Evolutionary conservation across 192 early-diverging fungal genomes (phyloP).

Genomic region (Podila horticola): DNA sequence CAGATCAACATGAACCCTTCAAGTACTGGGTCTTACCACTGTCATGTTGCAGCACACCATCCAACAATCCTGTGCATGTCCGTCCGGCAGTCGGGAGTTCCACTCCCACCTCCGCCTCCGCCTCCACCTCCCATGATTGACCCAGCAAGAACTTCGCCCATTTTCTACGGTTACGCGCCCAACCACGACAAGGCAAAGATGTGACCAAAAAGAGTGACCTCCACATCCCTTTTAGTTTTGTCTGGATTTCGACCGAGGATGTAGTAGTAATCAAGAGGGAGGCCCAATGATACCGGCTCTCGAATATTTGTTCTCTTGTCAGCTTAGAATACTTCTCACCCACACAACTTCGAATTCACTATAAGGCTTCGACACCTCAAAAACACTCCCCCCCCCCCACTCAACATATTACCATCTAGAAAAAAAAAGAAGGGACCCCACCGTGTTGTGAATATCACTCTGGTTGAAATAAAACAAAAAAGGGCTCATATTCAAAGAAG

Average conservation of each 20-base stretch:
- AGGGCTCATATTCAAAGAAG: too few relatives aligned
- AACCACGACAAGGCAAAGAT: constrained; percentile 32
- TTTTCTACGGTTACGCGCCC: constrained; percentile 29
- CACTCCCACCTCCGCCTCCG: too few relatives aligned
- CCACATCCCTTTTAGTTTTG: too few relatives aligned
- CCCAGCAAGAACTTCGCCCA: constrained; percentile 33
- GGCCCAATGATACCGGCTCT: too few relatives aligned
- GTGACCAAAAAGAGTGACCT: constrained; percentile 4
- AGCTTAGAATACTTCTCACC: too few relatives aligned
- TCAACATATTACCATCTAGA: not conserved
- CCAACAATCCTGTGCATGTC: too few relatives aligned
- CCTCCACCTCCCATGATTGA: constrained; percentile 10
- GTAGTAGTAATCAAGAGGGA: too few relatives aligned
- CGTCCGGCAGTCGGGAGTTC: not conserved
- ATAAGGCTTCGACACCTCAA: too few relatives aligned
- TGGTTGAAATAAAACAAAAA: not conserved
- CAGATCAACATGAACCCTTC: not conserved
- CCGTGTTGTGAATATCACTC: not conserved
- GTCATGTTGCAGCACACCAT: not conserved
- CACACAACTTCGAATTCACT: too few relatives aligned
- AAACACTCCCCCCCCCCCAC: not conserved
- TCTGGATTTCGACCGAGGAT: too few relatives aligned
- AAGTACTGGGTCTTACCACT: not conserved
- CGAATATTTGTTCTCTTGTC: too few relatives aligned
- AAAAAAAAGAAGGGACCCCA: not conserved